Conservation (phyloP, 257 asterid species). For the Solanum rostratum region DNA sequence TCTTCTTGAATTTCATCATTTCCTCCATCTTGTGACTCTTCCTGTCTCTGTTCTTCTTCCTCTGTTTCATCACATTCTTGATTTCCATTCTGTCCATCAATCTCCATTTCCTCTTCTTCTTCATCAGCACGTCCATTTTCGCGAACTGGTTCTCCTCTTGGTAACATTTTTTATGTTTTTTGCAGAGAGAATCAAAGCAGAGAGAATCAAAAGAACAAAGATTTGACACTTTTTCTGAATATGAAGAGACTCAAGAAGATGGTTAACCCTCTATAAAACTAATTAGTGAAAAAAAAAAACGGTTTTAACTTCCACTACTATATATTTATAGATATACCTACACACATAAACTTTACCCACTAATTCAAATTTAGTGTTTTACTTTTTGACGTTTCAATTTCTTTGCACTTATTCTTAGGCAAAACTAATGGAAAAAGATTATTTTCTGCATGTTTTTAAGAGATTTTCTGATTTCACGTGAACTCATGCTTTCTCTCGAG, state of each 20-base stretch:
- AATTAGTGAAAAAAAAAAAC: not conserved
- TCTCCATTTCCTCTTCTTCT: too few species aligned
- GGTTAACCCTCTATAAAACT: not conserved
- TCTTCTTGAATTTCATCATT: not conserved
- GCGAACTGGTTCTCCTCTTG: too few species aligned
- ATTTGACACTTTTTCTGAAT: not conserved
- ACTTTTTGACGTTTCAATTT: too few species aligned
- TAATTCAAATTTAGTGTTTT: not conserved
- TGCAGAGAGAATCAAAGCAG: not conserved
- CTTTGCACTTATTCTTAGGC: not conserved
- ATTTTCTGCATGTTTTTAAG: not conserved
- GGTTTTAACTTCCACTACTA: not conserved
- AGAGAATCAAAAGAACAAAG: not conserved
- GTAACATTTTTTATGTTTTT: not conserved
- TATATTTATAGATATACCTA: too few species aligned
- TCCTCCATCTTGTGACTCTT: not conserved
- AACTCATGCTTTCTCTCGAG: too few species aligned
- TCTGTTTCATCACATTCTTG: not conserved
- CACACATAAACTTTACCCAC: not conserved
- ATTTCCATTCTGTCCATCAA: not conserved
- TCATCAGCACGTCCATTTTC: not conserved
- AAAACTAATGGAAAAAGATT: not conserved
- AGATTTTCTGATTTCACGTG: too few species aligned
- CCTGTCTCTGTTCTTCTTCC: not conserved
- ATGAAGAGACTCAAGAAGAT: not conserved